Evolutionary conservation across 2,329 filamentous ascomycete genomes (phyloP), one percentile per base, ranked within the genome.

Genomic region (Fusarium sp.): DNA sequence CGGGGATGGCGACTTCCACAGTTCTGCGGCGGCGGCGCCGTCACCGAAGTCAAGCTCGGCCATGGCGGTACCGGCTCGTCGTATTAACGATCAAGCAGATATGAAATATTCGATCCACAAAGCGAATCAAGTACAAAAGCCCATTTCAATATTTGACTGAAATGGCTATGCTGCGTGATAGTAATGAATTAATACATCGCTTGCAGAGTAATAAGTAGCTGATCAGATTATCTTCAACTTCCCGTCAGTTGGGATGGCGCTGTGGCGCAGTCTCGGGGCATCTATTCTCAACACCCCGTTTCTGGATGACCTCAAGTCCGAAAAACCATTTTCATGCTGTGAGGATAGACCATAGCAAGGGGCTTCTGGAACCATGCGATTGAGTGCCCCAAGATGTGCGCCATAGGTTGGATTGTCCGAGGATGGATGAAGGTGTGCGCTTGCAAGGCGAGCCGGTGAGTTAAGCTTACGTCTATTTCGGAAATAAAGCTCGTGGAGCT

Each of bases 21-120:
- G 59, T 54, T 32, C 25, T 8, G n/a, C 68, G 68, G 68, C 68
- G 68, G 68, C 45, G 33, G 56, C 66, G 67, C 62, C 69, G 69
- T 47, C 17, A 32, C 69, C 67, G 65, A 57, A 20, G 57, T 57
- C 15, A 27, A 20, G 22, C 60, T 56, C n/a, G 27, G 40, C 6
- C 37, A 60, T 35, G 33, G n/a, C n/a, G n/a, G 47, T 58, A 15
- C 50, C 4, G 27, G 30, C n/a, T 25, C n/a, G n/a, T 22, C 6
- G 4, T 20, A 20, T 2, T 20, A 20, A 20, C n/a, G n/a, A n/a
- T n/a, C n/a, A n/a, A n/a, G n/a, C n/a, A n/a, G n/a, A n/a, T n/a
- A n/a, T 20, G 20, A 20, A 20, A 20, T 20, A 2, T 20, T 20
- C 2, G 20, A 20, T 20, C 20, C 2, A 20, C 20, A 20, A 20